A percentile compares a stretch with the other conserved stretches of the same genome.
phyloP scores from a whole-genome alignment of 1,139 yeast genomes.

The Citeromyces hawaiiensis region DNA sequence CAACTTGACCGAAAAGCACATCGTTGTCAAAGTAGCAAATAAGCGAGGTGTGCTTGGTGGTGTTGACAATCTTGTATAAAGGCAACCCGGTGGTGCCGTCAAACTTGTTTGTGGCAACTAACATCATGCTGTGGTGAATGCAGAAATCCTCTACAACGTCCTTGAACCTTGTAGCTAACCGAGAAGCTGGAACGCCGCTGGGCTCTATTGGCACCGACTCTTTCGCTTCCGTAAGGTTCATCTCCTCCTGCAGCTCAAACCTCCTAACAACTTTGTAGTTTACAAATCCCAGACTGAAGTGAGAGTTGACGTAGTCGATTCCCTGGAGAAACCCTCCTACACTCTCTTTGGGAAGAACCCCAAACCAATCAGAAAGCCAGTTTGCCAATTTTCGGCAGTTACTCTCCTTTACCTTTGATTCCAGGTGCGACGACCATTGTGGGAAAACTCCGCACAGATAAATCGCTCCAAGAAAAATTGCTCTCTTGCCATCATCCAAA shows the following conservation, averaged over 20 bases:
- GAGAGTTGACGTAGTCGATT: background rate
- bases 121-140: background rate
- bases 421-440: background rate
- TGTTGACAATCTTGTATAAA: background rate
- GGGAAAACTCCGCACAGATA: background rate
- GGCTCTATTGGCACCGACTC: background rate
- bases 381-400: background rate
- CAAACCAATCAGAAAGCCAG: background rate
- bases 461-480: background rate
- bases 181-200: background rate
- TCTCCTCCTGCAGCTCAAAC: background rate
- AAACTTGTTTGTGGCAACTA: background rate
- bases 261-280: background rate
- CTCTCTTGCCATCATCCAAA: background rate
- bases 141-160: constrained; percentile 37
- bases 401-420: background rate
- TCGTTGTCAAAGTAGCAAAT: background rate
- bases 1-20: background rate
- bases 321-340: background rate
- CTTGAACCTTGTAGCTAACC: constrained; percentile 19
- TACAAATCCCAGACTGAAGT: background rate
- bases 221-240: background rate
- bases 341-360: background rate
- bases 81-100: background rate
- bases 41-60: background rate